phyloP scores from a whole-genome alignment of 768 basidiomycete species.

The Baorangia bicolor region DNA sequence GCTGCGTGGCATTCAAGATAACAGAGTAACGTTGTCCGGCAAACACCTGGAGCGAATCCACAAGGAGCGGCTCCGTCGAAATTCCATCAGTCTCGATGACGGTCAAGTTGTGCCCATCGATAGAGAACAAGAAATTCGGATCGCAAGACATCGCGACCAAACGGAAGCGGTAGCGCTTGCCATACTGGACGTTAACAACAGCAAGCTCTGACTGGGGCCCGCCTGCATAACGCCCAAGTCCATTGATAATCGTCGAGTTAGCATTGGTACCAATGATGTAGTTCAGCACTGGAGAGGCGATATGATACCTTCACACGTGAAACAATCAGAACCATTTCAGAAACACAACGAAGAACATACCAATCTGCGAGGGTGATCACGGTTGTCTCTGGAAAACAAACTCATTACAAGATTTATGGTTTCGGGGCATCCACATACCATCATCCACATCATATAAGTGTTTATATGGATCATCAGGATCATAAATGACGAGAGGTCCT shows the following conservation, averaged over 20 bases:
- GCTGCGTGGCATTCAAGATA: slow-evolving; percentile 43
- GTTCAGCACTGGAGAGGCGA: slow-evolving; percentile 16
- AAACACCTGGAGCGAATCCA: slow-evolving; percentile 36
- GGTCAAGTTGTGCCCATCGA: slow-evolving; percentile 44
- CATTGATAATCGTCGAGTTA: slow-evolving; percentile 33
- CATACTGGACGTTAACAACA: slow-evolving; percentile 38
- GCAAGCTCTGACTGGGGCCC: slow-evolving; percentile 39
- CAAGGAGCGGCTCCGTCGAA: slow-evolving; percentile 41
- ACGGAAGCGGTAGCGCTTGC: slow-evolving; percentile 48
- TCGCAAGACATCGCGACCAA: slow-evolving; percentile 47
- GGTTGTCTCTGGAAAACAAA: slow-evolving; percentile 17
- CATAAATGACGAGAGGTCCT: slow-evolving; percentile 43
- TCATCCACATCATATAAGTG: slow-evolving; percentile 46
- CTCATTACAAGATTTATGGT: neutral
- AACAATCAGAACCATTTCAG: neutral
- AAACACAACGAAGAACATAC: slow-evolving; percentile 4
- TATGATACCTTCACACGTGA: slow-evolving; percentile 21
- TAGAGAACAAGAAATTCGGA: slow-evolving; percentile 43
- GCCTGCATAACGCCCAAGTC: slow-evolving; percentile 28
- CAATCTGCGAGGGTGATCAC: slow-evolving; percentile 29
- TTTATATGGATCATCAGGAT: slow-evolving; percentile 39
- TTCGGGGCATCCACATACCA: slow-evolving; percentile 23
- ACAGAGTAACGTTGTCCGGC: slow-evolving; percentile 44
- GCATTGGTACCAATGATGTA: slow-evolving; percentile 16
- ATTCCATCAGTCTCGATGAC: slow-evolving; percentile 47